Percentiles rank a stretch among this genome's conserved stretches.
phyloP scores from a whole-genome alignment of 2,329 filamentous ascomycete genomes.

The Hymenoscyphus repandus region DNA sequence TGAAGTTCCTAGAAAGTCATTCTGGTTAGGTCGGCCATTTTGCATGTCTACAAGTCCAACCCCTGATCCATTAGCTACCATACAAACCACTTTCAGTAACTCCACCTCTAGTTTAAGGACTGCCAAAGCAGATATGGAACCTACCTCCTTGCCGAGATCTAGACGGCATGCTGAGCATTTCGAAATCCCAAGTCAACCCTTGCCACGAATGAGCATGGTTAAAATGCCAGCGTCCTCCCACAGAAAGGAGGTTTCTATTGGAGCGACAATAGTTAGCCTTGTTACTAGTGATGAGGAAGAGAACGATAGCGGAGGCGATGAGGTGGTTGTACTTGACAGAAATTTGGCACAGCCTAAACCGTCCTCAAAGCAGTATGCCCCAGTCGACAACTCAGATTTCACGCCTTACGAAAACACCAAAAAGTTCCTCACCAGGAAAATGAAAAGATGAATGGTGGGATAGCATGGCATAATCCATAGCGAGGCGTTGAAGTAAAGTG shows the following conservation, averaged over 20 bases:
- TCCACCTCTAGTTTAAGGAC: too few relatives aligned
- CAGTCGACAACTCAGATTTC: slow-evolving; percentile 21
- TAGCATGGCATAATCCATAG: not conserved
- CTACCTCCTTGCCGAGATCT: too few relatives aligned
- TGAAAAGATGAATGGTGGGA: not conserved
- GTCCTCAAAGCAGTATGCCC: slow-evolving; percentile 9
- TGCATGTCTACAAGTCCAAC: too few relatives aligned
- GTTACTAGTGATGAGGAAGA: slow-evolving; percentile 14
- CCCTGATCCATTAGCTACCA: too few relatives aligned
- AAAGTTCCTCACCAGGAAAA: slow-evolving; percentile 4
- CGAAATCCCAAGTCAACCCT: too few relatives aligned
- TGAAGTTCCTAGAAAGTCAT: not conserved
- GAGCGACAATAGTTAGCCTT: slow-evolving; percentile 6
- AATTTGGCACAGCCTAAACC: not conserved
- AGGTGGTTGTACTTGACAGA: not conserved
- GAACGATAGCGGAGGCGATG: not conserved
- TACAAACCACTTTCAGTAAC: too few relatives aligned
- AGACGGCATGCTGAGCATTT: too few relatives aligned
- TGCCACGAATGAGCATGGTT: too few relatives aligned
- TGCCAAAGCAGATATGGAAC: too few relatives aligned
- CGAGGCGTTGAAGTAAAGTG: not conserved
- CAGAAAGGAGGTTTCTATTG: too few relatives aligned
- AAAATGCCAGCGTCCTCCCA: not conserved
- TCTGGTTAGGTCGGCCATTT: too few relatives aligned
- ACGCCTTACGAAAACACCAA: slow-evolving; percentile 17